These are phyloP conservation scores for Fusarium veterinarium DNA, from an alignment of 2,329 filamentous ascomycete species.

Conservation along the genomic window DNA sequence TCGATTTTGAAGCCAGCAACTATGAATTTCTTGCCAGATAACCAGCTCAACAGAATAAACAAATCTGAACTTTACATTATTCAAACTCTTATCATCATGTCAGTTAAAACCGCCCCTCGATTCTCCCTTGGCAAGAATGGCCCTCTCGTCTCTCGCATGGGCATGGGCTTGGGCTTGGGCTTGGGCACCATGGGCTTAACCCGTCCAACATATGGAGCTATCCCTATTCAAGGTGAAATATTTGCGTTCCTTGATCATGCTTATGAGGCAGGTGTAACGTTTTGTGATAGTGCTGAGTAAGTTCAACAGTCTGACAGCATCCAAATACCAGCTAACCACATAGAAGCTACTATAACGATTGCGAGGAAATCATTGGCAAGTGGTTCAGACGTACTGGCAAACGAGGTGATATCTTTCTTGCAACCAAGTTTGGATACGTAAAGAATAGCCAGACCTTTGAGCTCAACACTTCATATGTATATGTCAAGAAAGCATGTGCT, in stretches of 20 bases:
- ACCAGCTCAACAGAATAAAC: background rate
- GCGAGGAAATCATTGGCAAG: slow-evolving; percentile 58
- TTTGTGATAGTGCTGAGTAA: slow-evolving; percentile 60
- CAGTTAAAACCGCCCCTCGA: background rate
- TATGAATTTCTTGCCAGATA: background rate
- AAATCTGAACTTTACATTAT: background rate
- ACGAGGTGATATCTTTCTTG: slow-evolving; percentile 59
- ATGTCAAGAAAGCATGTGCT: slow-evolving; percentile 35
- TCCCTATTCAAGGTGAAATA: slow-evolving; percentile 58
- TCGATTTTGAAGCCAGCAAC: background rate
- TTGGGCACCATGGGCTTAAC: slow-evolving; percentile 62
- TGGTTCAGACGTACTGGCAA: slow-evolving; percentile 60
- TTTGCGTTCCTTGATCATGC: slow-evolving; percentile 60
- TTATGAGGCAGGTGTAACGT: slow-evolving; percentile 57
- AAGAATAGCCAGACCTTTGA: slow-evolving; percentile 10
- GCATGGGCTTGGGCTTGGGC: slow-evolving; percentile 62
- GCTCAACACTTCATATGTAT: slow-evolving; percentile 5
- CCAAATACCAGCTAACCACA: background rate
- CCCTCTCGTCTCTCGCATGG: slow-evolving; percentile 59
- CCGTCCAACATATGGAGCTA: slow-evolving; percentile 33
- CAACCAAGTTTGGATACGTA: slow-evolving; percentile 47
- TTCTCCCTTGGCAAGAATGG: slow-evolving; percentile 59
- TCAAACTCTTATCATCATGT: background rate
- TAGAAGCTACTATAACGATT: slow-evolving; percentile 54
- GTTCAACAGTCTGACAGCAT: background rate